These are phyloP conservation scores for Penicillium expansum DNA, from an alignment of 2,329 filamentous ascomycete genomes.

Conservation along the genomic window DNA sequence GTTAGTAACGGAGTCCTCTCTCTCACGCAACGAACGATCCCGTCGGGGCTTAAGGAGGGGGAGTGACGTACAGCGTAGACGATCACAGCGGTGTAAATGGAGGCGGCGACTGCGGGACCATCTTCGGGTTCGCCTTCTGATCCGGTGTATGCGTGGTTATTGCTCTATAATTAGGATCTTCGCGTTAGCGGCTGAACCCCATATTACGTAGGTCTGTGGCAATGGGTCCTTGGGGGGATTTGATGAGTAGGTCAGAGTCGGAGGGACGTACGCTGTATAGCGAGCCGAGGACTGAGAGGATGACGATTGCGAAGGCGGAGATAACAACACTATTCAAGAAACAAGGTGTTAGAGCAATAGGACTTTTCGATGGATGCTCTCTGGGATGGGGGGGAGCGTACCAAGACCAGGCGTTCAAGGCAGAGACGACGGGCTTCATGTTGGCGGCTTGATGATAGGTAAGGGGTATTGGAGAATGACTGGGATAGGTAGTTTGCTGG, in stretches of 20 bases:
- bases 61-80: conserved; percentile 74
- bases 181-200: conserved; percentile 6
- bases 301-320: conserved; percentile 63
- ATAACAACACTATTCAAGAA: conserved; percentile 62
- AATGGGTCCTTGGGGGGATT: background rate
- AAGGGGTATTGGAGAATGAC: background rate
- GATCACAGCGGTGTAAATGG: conserved; percentile 82
- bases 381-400: conserved; percentile 48
- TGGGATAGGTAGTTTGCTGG: background rate
- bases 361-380: background rate
- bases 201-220: conserved; percentile 2
- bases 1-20: conserved; percentile 15
- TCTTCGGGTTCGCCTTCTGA: conserved; percentile 67
- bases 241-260: background rate
- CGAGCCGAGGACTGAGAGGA: conserved; percentile 63
- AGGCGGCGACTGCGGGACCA: conserved; percentile 73
- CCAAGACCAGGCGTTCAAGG: conserved; percentile 94
- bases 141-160: conserved; percentile 82
- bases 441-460: conserved; percentile 35
- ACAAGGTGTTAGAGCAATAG: conserved; percentile 12
- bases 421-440: conserved; percentile 94
- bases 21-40: background rate
- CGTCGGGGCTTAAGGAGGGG: background rate
- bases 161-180: conserved; percentile 42
- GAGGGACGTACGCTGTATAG: conserved; percentile 64